These are phyloP conservation scores for Mycena indigotica DNA, from an alignment of 768 basidiomycete genomes.

Conservation along the genomic window DNA sequence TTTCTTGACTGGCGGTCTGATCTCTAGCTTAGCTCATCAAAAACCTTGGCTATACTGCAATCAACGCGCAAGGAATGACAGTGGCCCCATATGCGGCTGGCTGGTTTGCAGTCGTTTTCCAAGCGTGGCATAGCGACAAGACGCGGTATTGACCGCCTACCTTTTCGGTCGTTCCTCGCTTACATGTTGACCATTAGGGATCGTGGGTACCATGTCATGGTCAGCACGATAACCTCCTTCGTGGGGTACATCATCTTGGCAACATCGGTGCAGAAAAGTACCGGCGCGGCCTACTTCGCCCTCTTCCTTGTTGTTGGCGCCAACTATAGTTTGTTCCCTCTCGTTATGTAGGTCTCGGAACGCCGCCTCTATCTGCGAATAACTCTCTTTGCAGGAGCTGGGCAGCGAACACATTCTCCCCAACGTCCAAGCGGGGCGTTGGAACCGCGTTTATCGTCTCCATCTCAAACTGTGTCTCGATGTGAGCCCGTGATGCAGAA, in stretches of 20 bases:
- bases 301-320: constrained; percentile 59
- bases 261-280: constrained; percentile 50
- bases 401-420: constrained; percentile 61
- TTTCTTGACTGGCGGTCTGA: neutral
- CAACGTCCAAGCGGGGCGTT: constrained; percentile 61
- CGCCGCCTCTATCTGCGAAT: neutral
- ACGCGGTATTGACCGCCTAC: no score
- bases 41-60: constrained; percentile 55
- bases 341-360: constrained; percentile 49
- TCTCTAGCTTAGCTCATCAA: constrained; percentile 46
- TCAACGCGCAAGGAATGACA: constrained; percentile 59
- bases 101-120: constrained; percentile 57
- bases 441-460: constrained; percentile 64
- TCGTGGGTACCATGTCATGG: constrained; percentile 59
- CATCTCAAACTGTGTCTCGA: constrained; percentile 59
- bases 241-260: constrained; percentile 60
- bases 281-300: constrained; percentile 59
- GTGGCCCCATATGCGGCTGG: constrained; percentile 60
- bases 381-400: constrained; percentile 46
- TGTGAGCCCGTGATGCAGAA: constrained; percentile 36
- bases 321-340: constrained; percentile 56
- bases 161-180: neutral
- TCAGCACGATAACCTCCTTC: constrained; percentile 45
- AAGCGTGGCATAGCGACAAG: constrained; percentile 57
- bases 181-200: constrained; percentile 30